Base-by-base conservation (phyloP, 441 rosid genomes). In the Adansonia gregorii region DNA sequence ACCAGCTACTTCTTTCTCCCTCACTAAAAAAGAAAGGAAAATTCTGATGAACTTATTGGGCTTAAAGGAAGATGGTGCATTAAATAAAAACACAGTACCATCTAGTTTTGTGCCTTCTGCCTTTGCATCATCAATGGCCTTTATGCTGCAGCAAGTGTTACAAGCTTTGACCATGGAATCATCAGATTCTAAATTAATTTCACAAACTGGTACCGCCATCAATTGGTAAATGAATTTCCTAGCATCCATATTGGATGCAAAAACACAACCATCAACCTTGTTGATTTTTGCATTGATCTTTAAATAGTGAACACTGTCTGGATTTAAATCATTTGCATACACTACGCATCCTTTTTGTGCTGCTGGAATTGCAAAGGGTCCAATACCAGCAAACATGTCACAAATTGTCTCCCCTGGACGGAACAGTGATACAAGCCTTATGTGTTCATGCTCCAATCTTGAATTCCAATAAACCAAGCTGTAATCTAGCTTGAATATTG, bases 301-400 rank as follows among this genome's bases (percentile, higher is more conserved):
- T 90, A 94, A 85, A 83, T 91, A 94, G 55, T 70, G 93, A 74
- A 88, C 80, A 78, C 99, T 95, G 74, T 89, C 93, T 11, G 95
- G 97, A 79, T 95, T 95, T 70, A 95, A 76, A 85, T 95, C 98
- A 83, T 95, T 94, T 78, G 97, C 97, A 86, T 89, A 87, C 74
- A 95, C 95, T 11, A 88, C 73, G 83, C 99, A 95, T 68, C 98
- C 98, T 81, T 89, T 94, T 58, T 89, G 98, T 54, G 97, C 97
- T 66, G 98, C 98, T 73, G 97, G 97, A 85, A 95, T 89, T 67
- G 97, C 93, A 81, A 94, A 95, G 72, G 99, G 99, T 63, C 99
- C 98, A 82, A 94, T 88, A 64, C 98, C 98, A 80, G 97, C 89
- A 89, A 94, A 95, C 97, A 94, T 88, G 83, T 95, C 98, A 88